Conservation (phyloP, 768 basidiomycete genomes). For the Dictyophora rubrovolvata region DNA sequence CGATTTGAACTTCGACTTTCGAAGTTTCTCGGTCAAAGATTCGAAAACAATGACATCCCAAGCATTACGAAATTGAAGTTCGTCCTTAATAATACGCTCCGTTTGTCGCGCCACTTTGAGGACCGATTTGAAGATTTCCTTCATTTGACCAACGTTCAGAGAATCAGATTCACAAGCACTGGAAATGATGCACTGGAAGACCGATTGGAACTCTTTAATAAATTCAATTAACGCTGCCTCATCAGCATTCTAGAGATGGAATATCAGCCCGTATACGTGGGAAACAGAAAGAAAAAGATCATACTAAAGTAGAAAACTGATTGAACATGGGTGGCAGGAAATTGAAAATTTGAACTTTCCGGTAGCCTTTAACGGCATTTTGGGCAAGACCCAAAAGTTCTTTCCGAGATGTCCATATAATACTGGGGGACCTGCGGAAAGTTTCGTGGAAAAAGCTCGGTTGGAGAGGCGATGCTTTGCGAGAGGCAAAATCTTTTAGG, state of each 20-base stretch:
- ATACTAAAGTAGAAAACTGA: constrained; percentile 34
- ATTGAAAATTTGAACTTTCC: constrained; percentile 64
- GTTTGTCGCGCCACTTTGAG: constrained; percentile 57
- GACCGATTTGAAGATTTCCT: constrained; percentile 68
- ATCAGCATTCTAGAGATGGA: constrained; percentile 22
- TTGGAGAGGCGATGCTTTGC: constrained; percentile 73
- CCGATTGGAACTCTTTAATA: constrained; percentile 39
- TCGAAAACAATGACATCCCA: constrained; percentile 61
- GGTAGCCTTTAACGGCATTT: constrained; percentile 65
- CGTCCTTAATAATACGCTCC: constrained; percentile 31
- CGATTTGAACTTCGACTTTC: constrained; percentile 47
- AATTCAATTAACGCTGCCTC: constrained; percentile 36
- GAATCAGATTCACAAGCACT: constrained; percentile 37
- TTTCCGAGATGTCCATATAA: constrained; percentile 56
- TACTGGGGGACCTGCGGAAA: constrained; percentile 49
- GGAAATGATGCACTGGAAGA: constrained; percentile 38
- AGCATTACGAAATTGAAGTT: constrained; percentile 23
- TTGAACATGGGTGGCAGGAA: constrained; percentile 57
- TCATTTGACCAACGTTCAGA: constrained; percentile 56
- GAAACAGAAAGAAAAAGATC: constrained; percentile 25
- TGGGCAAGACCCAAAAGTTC: constrained; percentile 46
- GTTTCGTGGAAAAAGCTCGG: constrained; percentile 71
- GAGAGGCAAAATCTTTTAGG: constrained; percentile 62
- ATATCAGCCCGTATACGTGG: not conserved
- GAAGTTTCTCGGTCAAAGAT: constrained; percentile 35